A percentile compares a stretch with the other conserved stretches of the same genome.
phyloP scores from a whole-genome alignment of 176 grass and related monocot genomes.

The Rhynchospora tenuis region DNA sequence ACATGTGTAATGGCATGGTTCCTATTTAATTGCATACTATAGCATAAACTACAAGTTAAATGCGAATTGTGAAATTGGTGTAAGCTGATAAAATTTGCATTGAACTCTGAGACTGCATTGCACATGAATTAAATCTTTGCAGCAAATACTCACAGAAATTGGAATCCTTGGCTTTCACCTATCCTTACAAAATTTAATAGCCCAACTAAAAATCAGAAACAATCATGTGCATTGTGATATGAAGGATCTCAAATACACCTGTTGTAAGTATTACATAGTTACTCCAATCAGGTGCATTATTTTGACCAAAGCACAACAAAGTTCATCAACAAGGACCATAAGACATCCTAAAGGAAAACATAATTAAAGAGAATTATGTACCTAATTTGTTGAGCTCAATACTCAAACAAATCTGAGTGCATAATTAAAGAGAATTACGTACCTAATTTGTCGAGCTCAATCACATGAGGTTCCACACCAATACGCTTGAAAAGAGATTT shows the following conservation, averaged over 20 bases:
- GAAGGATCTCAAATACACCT: background rate
- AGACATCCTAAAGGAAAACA: background rate
- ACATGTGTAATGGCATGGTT: background rate
- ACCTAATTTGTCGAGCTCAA: slow-evolving; percentile 90
- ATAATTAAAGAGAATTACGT: background rate
- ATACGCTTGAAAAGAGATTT: slow-evolving; percentile 87
- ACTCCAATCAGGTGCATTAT: background rate
- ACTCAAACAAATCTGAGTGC: background rate
- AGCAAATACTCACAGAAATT: background rate
- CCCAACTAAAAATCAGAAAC: background rate
- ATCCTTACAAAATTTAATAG: background rate
- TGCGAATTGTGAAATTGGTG: background rate
- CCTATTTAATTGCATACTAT: background rate
- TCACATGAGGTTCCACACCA: slow-evolving; percentile 54
- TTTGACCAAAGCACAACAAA: background rate
- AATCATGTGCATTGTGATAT: background rate
- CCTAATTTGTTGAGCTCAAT: slow-evolving; percentile 86
- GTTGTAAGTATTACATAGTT: background rate
- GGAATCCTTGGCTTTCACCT: background rate
- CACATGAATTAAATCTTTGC: background rate
- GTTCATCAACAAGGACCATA: background rate
- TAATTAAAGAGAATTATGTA: slow-evolving; percentile 18
- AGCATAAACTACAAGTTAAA: background rate
- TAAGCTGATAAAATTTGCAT: background rate
- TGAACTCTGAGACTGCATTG: background rate